Conservation (phyloP, 73 alveolate species). For the Stentor coeruleus region DNA sequence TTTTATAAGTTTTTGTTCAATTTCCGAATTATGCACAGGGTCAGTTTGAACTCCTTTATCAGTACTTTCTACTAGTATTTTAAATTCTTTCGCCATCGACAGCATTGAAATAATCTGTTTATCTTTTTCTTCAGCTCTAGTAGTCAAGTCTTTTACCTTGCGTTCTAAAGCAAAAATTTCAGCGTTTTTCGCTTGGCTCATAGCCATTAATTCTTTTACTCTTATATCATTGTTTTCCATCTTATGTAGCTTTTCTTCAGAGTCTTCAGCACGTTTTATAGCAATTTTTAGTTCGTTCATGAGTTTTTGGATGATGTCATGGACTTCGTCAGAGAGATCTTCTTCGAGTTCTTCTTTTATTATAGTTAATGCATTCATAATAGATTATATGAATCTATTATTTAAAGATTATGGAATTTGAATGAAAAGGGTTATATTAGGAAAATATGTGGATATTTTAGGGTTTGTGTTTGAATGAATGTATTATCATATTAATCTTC, state of each 20-base stretch:
- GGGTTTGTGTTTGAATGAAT: no score
- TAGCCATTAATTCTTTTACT: conserved; percentile 9
- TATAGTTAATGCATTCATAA: background rate
- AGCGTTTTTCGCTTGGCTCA: conserved; percentile 4
- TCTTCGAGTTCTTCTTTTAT: conserved; percentile 3
- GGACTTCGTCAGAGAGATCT: background rate
- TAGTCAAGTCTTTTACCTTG: background rate
- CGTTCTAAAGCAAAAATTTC: background rate
- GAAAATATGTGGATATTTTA: no score
- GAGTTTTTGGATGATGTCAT: background rate
- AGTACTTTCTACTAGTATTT: background rate
- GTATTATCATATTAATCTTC: no score
- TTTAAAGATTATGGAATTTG: no score
- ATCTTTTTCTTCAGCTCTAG: background rate
- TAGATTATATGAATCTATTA: no score
- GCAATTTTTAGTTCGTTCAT: background rate
- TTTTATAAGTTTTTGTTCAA: background rate
- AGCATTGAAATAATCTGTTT: background rate
- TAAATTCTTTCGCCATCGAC: background rate
- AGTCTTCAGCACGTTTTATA: background rate
- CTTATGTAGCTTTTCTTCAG: background rate
- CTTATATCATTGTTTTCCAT: background rate
- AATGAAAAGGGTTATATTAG: no score
- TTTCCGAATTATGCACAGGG: background rate
- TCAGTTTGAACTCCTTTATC: background rate